phyloP scores from a whole-genome alignment of 306 rosid species.

The Delonix regia region DNA sequence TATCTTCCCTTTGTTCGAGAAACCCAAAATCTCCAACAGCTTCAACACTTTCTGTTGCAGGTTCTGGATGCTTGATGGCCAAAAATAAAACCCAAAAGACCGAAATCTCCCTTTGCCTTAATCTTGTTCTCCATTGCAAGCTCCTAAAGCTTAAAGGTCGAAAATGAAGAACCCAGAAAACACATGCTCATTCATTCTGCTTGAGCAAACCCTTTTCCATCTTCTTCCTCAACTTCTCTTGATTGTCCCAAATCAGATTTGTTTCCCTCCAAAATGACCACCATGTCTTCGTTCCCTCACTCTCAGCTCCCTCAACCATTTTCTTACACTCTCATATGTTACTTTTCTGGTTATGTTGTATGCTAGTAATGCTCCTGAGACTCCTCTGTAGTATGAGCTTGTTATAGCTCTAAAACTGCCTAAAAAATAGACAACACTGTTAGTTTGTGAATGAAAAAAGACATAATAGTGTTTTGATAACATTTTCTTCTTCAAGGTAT shows the following conservation, averaged over 20 bases:
- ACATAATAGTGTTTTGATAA: too few species aligned
- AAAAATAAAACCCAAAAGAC: too few species aligned
- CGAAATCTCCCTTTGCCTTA: too few species aligned
- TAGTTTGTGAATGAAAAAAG: background rate
- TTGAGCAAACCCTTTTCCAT: constrained; percentile 67
- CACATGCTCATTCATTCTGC: too few species aligned
- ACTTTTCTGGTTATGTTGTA: constrained; percentile 68
- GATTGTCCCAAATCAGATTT: constrained; percentile 68
- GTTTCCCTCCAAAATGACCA: constrained; percentile 75
- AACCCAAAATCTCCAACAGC: too few species aligned
- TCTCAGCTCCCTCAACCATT: constrained; percentile 80
- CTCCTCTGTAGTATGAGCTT: constrained; percentile 94
- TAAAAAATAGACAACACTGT: background rate
- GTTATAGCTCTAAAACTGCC: constrained; percentile 92
- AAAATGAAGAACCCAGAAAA: too few species aligned
- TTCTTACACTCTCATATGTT: constrained; percentile 59
- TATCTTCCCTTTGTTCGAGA: too few species aligned
- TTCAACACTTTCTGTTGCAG: too few species aligned
- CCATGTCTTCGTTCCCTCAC: constrained; percentile 69
- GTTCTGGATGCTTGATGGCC: too few species aligned
- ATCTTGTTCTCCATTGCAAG: too few species aligned
- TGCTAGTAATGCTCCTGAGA: constrained; percentile 78
- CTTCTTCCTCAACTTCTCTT: constrained; percentile 73
- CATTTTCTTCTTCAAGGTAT: too few species aligned
- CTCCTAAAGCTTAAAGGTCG: too few species aligned